phyloP scores from a whole-genome alignment of 768 basidiomycete species.

The Boletus tomentosulus region DNA sequence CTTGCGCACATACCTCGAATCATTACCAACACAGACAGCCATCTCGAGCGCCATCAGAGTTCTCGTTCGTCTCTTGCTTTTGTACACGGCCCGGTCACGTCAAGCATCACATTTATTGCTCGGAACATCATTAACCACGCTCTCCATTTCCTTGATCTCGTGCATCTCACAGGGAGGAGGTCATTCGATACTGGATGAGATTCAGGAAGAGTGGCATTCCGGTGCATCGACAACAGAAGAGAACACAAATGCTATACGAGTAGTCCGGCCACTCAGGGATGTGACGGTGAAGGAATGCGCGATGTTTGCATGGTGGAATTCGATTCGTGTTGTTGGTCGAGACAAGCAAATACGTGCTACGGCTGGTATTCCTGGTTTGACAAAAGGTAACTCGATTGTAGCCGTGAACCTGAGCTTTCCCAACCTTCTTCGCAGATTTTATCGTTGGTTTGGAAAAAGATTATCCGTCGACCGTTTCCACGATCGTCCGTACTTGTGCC shows the following conservation, averaged over 20 bases:
- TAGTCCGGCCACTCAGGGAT: slow-evolving; percentile 69
- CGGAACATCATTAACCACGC: slow-evolving; percentile 74
- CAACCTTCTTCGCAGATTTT: slow-evolving; percentile 49
- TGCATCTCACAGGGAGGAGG: slow-evolving; percentile 75
- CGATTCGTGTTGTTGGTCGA: slow-evolving; percentile 48
- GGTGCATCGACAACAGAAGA: slow-evolving; percentile 5
- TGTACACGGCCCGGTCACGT: slow-evolving; percentile 57
- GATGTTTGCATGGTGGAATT: slow-evolving; percentile 73
- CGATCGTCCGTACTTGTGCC: slow-evolving; percentile 74
- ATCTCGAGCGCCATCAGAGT: slow-evolving; percentile 52
- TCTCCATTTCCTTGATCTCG: slow-evolving; percentile 71
- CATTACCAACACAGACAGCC: slow-evolving; percentile 74
- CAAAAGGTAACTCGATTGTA: slow-evolving; percentile 49
- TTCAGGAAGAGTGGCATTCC: slow-evolving; percentile 66
- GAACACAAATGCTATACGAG: slow-evolving; percentile 33
- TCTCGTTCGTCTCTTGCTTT: slow-evolving; percentile 62
- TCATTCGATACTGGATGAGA: slow-evolving; percentile 62
- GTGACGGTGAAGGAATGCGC: slow-evolving; percentile 77
- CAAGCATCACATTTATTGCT: slow-evolving; percentile 73
- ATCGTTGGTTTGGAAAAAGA: slow-evolving; percentile 76
- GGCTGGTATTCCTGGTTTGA: slow-evolving; percentile 61
- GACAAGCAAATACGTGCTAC: slow-evolving; percentile 42
- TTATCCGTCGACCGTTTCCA: slow-evolving; percentile 84
- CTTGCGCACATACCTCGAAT: slow-evolving; percentile 51
- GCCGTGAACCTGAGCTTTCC: neutral